phyloP scores from a whole-genome alignment of 2,329 filamentous ascomycete species.

The Sphaceloma murrayae region DNA sequence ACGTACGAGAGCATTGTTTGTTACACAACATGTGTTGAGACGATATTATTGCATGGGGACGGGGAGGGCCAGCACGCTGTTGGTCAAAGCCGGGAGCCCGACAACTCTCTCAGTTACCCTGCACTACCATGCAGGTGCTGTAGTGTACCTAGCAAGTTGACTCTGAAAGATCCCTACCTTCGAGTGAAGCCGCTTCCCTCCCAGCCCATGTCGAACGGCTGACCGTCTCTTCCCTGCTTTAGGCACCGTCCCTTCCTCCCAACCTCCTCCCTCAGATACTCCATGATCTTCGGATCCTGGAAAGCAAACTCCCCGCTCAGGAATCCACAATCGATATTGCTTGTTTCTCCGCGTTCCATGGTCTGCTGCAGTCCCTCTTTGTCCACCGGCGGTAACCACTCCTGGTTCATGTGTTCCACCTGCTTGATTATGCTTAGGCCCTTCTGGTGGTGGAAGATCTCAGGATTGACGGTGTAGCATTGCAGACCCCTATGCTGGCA shows the following conservation, averaged over 20 bases:
- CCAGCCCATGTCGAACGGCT: slow-evolving; percentile 6
- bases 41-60: too few species aligned
- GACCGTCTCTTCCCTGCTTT: neutral
- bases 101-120: too few species aligned
- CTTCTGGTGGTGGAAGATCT: slow-evolving; percentile 34
- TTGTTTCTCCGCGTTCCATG: slow-evolving; percentile 17
- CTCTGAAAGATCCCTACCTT: neutral
- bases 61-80: too few species aligned
- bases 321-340: slow-evolving; percentile 31
- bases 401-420: slow-evolving; percentile 7
- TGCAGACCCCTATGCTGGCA: slow-evolving; percentile 30
- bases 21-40: too few species aligned
- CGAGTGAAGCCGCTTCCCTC: neutral
- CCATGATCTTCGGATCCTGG: slow-evolving; percentile 25
- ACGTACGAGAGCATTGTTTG: too few species aligned
- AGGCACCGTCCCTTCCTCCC: slow-evolving; percentile 27
- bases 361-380: slow-evolving; percentile 12
- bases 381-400: slow-evolving; percentile 10
- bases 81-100: neutral
- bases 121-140: too few species aligned
- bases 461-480: slow-evolving; percentile 32
- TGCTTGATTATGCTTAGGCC: slow-evolving; percentile 19
- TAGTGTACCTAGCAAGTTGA: neutral
- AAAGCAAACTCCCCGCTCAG: slow-evolving; percentile 33
- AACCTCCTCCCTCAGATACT: slow-evolving; percentile 31